Conservation (phyloP, 352 stramenopile genomes). For the Pythium pectinolyticum region DNA sequence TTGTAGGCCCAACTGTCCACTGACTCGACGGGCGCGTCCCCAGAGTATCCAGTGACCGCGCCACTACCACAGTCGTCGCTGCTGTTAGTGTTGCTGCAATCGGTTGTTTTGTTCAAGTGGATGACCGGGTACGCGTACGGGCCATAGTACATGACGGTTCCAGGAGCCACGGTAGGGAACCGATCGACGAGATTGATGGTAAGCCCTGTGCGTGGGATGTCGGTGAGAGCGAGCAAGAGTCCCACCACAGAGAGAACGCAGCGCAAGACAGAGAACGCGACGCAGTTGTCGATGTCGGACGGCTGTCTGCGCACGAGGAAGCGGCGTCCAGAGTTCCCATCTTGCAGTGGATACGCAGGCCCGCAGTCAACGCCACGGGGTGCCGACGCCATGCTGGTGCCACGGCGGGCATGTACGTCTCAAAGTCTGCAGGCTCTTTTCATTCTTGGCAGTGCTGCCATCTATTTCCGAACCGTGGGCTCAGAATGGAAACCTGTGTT, state of each 20-base stretch:
- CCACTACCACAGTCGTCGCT: neutral
- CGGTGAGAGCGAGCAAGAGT: constrained; percentile 22
- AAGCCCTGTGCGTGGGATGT: constrained; percentile 44
- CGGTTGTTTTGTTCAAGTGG: constrained; percentile 6
- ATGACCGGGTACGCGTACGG: constrained; percentile 22
- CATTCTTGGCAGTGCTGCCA: too few relatives aligned
- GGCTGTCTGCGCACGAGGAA: neutral
- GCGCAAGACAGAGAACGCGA: constrained; percentile 2
- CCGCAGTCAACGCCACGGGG: too few relatives aligned
- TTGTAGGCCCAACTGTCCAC: constrained; percentile 25
- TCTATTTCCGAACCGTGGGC: too few relatives aligned
- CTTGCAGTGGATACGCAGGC: neutral
- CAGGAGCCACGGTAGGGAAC: neutral
- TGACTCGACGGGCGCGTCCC: neutral
- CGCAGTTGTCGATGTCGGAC: constrained; percentile 9
- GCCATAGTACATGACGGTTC: constrained; percentile 11
- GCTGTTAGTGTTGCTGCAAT: neutral
- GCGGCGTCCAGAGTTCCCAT: neutral
- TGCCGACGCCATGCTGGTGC: too few relatives aligned
- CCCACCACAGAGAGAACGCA: neutral
- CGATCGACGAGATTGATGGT: constrained; percentile 5
- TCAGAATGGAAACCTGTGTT: too few relatives aligned
- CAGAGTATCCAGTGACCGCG: too few relatives aligned
- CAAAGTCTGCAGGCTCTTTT: too few relatives aligned
- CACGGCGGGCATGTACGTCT: too few relatives aligned